Evolutionary conservation across 23 red algal genomes (phyloP).

Genomic region (Cyanidioschyzon merolae): DNA sequence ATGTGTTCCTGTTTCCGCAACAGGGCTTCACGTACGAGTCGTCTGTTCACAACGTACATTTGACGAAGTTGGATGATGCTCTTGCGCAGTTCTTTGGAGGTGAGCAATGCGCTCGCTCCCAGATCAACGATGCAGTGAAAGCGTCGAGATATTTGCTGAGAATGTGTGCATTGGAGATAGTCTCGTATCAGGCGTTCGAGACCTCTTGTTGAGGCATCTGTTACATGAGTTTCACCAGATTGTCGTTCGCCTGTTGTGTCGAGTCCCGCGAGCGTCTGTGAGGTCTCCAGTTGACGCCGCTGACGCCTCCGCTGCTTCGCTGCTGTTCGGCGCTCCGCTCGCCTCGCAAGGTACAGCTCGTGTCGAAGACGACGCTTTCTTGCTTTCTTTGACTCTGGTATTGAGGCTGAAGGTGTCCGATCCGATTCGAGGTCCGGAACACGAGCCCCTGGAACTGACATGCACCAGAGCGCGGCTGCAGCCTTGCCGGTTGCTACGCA

Average conservation of each 20-base stretch:
- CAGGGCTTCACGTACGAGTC: not conserved
- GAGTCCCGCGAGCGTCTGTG: no score
- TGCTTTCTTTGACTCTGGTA: not conserved
- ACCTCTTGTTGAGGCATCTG: no score
- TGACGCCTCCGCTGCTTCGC: not conserved
- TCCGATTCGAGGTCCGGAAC: no score
- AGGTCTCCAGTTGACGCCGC: no score
- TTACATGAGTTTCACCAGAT: no score
- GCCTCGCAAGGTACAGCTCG: not conserved
- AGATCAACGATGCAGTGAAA: slow-evolving; percentile 7
- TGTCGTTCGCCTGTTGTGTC: no score
- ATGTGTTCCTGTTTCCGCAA: not conserved
- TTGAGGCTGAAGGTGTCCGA: no score
- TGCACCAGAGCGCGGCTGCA: no score
- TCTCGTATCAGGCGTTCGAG: not conserved
- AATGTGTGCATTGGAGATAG: not conserved
- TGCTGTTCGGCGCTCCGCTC: not conserved
- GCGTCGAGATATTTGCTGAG: not conserved
- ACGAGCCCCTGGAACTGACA: no score
- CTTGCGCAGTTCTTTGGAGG: slow-evolving; percentile 1
- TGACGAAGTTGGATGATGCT: slow-evolving; percentile 8
- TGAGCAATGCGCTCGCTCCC: not conserved
- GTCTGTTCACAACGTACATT: not conserved
- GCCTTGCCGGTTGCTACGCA: no score
- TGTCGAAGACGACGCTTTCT: not conserved